Evolutionary conservation across 345 rosid genomes (phyloP).

Genomic region (Aegle marmelos): DNA sequence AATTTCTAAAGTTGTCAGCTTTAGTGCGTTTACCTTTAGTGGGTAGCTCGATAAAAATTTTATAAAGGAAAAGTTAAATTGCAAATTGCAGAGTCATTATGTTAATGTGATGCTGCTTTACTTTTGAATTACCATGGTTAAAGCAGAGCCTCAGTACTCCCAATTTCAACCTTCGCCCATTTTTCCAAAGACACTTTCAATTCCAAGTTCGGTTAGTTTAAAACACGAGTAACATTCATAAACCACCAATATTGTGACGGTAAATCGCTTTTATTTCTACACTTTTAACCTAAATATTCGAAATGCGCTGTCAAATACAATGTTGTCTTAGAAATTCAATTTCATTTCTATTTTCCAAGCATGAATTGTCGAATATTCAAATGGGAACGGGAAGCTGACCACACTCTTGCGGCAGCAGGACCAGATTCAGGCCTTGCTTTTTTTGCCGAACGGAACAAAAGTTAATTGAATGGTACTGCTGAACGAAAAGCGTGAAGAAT

Average conservation of each 20-base stretch:
- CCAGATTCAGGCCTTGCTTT: background rate
- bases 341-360: too few relatives aligned
- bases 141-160: background rate
- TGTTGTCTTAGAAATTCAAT: too few relatives aligned
- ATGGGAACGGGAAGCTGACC: background rate
- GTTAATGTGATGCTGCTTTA: background rate
- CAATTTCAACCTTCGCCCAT: too few relatives aligned
- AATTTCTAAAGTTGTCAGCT: slow-evolving; percentile 15
- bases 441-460: background rate
- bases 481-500: background rate
- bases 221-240: background rate
- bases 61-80: background rate
- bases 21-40: background rate
- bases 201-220: background rate
- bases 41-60: background rate
- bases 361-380: background rate
- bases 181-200: background rate
- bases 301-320: too few relatives aligned
- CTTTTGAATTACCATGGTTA: background rate
- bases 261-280: too few relatives aligned
- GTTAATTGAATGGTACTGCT: background rate
- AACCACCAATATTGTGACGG: too few relatives aligned
- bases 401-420: background rate
- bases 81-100: background rate
- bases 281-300: too few relatives aligned